A percentile compares a stretch with the other conserved stretches of the same genome.
These are phyloP conservation scores for Cystofilobasidium capitatum DNA, from an alignment of 768 basidiomycete species.

Conservation along the genomic window DNA sequence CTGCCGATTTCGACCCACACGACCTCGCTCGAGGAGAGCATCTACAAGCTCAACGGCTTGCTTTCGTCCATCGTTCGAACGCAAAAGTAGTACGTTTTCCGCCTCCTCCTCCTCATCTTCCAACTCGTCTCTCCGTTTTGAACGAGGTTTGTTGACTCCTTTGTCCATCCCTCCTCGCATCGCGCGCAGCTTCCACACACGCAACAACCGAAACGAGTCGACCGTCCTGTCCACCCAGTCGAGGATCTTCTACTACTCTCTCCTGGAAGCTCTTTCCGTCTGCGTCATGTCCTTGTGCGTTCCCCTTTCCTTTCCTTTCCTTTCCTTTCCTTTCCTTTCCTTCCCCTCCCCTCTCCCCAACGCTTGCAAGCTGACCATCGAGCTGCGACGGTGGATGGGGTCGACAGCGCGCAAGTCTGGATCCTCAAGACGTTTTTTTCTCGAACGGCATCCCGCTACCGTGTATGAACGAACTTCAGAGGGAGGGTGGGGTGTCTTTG, in stretches of 20 bases:
- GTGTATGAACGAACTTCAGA: conserved; percentile 10
- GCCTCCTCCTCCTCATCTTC: neutral
- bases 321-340: neutral
- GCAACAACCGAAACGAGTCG: conserved; percentile 88
- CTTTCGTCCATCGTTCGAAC: conserved; percentile 80
- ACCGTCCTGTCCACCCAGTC: conserved; percentile 81
- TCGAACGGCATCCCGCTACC: conserved; percentile 46
- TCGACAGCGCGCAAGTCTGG: conserved; percentile 73
- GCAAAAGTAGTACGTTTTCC: conserved; percentile 74
- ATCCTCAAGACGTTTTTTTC: conserved; percentile 93
- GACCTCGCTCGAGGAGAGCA: conserved; percentile 84
- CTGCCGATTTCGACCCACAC: conserved; percentile 79
- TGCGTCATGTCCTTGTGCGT: conserved; percentile 80
- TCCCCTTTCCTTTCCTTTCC: neutral
- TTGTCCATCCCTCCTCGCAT: neutral
- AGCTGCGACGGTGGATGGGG: neutral
- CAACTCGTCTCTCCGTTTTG: neutral
- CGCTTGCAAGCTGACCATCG: neutral
- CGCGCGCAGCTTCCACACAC: conserved; percentile 70
- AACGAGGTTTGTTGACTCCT: neutral
- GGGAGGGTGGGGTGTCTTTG: too few species aligned
- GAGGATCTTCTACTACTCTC: conserved; percentile 87
- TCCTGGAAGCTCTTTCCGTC: conserved; percentile 66
- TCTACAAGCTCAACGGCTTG: conserved; percentile 79
- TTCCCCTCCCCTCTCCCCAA: neutral